Evolutionary conservation across 2,329 filamentous ascomycete species (phyloP).

Genomic region (Colletotrichum chlorophyti): DNA sequence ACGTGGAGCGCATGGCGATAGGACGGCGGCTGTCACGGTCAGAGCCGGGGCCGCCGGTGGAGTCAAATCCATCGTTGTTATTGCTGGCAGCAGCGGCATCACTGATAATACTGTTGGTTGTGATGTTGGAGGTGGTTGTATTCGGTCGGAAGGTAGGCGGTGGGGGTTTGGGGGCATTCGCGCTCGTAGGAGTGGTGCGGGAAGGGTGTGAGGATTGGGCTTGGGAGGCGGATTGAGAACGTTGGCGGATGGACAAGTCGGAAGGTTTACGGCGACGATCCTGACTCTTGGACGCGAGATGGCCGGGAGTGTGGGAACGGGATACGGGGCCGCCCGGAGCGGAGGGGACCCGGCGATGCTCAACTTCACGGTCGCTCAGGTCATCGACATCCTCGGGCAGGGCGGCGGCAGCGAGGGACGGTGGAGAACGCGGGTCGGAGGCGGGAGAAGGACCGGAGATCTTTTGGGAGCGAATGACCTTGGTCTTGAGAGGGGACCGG

Average conservation of each 20-base stretch:
- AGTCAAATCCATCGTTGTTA: slow-evolving; percentile 34
- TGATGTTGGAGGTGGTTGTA: no score
- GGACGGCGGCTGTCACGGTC: slow-evolving; percentile 46
- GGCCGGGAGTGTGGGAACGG: slow-evolving; percentile 68
- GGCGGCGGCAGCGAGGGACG: slow-evolving; percentile 8
- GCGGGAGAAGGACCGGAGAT: slow-evolving; percentile 47
- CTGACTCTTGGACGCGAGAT: slow-evolving; percentile 65
- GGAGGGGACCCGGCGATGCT: slow-evolving; percentile 30
- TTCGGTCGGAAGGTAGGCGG: slow-evolving; percentile 26
- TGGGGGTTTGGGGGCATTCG: slow-evolving; percentile 27
- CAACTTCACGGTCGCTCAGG: slow-evolving; percentile 34
- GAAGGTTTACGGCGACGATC: slow-evolving; percentile 57
- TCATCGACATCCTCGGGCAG: slow-evolving; percentile 34
- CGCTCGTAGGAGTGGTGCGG: slow-evolving; percentile 28
- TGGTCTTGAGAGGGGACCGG: slow-evolving; percentile 41
- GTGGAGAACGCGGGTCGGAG: slow-evolving; percentile 37
- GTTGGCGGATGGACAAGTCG: slow-evolving; percentile 60
- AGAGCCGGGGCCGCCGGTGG: slow-evolving; percentile 32
- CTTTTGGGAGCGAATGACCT: slow-evolving; percentile 61
- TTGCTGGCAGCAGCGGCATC: slow-evolving; percentile 27
- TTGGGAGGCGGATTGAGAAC: slow-evolving; percentile 57
- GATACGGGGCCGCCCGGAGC: slow-evolving; percentile 43
- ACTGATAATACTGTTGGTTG: slow-evolving; percentile 28
- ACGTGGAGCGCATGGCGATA: slow-evolving; percentile 58
- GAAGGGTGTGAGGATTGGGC: slow-evolving; percentile 33